Percentiles rank a stretch among this genome's conserved stretches.
Conservation (phyloP, 352 stramenopile species). For the Pythium utonaiense region DNA sequence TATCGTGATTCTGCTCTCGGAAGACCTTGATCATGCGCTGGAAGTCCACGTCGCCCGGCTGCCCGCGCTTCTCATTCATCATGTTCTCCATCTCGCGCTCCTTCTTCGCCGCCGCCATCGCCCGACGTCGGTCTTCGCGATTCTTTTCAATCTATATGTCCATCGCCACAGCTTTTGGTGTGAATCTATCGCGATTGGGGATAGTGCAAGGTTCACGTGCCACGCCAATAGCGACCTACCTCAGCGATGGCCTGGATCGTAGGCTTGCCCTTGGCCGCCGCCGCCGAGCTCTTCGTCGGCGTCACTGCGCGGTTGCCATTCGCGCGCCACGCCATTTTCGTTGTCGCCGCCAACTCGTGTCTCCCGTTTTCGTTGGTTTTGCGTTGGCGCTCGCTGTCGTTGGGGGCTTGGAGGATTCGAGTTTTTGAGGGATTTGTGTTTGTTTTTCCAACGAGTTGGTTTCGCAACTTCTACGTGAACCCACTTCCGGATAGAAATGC, state of each 20-base stretch:
- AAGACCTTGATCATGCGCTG: slow-evolving; percentile 90
- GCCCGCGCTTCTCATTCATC: slow-evolving; percentile 73
- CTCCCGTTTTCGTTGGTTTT: not conserved
- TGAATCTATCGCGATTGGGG: too few relatives aligned
- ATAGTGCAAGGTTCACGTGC: too few relatives aligned
- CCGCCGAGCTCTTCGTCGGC: slow-evolving; percentile 18
- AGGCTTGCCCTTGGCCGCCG: slow-evolving; percentile 33
- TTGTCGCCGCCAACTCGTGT: not conserved
- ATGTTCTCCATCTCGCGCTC: slow-evolving; percentile 81
- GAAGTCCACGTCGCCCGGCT: slow-evolving; percentile 89
- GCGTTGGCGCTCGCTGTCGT: too few relatives aligned
- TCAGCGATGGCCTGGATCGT: slow-evolving; percentile 69
- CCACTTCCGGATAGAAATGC: slow-evolving; percentile 17
- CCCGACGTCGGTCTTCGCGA: slow-evolving; percentile 73
- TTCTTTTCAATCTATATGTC: slow-evolving; percentile 75
- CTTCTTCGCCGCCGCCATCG: slow-evolving; percentile 84
- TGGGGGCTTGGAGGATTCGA: not conserved
- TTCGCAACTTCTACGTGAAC: slow-evolving; percentile 6
- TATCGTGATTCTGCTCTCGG: slow-evolving; percentile 69
- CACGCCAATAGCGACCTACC: slow-evolving; percentile 10
- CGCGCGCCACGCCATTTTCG: slow-evolving; percentile 32
- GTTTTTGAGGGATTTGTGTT: too few relatives aligned
- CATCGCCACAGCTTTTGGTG: too few relatives aligned
- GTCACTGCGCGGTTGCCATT: slow-evolving; percentile 24
- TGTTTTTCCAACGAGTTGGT: slow-evolving; percentile 1